These are phyloP conservation scores for Cantharellus cinnabarinus DNA, from an alignment of 768 basidiomycete species.

Conservation along the genomic window DNA sequence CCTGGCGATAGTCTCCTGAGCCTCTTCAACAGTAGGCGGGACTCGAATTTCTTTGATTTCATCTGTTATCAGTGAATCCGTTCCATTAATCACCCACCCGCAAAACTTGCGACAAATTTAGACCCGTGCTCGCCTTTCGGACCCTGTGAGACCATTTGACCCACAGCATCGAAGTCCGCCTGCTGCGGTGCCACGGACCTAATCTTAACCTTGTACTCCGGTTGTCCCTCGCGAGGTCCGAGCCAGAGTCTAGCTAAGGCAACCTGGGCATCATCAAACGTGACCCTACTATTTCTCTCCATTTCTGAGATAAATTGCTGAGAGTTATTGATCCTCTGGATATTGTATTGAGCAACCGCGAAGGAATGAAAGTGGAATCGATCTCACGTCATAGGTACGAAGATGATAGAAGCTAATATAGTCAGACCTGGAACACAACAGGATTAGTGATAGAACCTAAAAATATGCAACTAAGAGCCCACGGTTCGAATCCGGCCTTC, in stretches of 20 bases:
- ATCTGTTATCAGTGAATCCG: constrained; percentile 2
- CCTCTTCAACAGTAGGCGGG: constrained; percentile 47
- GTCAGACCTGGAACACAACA: constrained; percentile 30
- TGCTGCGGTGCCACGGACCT: neutral
- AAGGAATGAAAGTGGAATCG: constrained; percentile 7
- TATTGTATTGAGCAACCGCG: neutral
- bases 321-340: constrained; percentile 5
- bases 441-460: neutral
- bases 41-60: constrained; percentile 45
- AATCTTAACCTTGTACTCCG: constrained; percentile 2
- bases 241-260: constrained; percentile 66
- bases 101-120: no score
- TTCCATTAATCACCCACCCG: neutral
- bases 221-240: constrained; percentile 16
- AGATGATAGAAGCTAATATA: constrained; percentile 89
- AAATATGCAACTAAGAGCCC: constrained; percentile 12
- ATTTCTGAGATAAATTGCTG: constrained; percentile 4
- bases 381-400: constrained; percentile 46
- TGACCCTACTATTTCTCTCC: constrained; percentile 47
- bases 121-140: no score
- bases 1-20: constrained; percentile 37
- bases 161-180: neutral
- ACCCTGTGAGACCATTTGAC: neutral
- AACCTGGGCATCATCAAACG: constrained; percentile 70
- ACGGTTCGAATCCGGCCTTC: constrained; percentile 64